phyloP scores from a whole-genome alignment of 2,329 filamentous ascomycete genomes.

The Pseudopyrenochaeta lycopersici region DNA sequence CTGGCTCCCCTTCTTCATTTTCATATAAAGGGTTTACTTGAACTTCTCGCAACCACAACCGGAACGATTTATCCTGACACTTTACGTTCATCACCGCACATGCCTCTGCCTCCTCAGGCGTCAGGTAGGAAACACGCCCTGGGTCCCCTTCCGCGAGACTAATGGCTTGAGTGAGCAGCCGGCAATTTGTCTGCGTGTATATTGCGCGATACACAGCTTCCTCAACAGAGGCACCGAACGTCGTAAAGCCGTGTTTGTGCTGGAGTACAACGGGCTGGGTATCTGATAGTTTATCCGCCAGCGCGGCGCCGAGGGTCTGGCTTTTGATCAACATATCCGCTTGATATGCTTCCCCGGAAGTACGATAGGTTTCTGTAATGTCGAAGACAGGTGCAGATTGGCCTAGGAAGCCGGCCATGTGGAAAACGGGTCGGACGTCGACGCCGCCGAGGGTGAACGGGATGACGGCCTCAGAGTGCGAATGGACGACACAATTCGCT shows the following conservation, averaged over 20 bases:
- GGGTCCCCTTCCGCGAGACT: slow-evolving; percentile 39
- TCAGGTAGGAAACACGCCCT: slow-evolving; percentile 39
- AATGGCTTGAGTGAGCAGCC: slow-evolving; percentile 45
- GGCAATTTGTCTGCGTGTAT: slow-evolving; percentile 48
- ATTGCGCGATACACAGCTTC: slow-evolving; percentile 54
- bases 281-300: slow-evolving; percentile 25
- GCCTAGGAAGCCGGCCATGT: slow-evolving; percentile 55
- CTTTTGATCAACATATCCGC: slow-evolving; percentile 42
- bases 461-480: slow-evolving; percentile 51
- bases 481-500: slow-evolving; percentile 53
- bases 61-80: slow-evolving; percentile 49
- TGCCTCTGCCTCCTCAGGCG: slow-evolving; percentile 46
- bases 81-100: slow-evolving; percentile 45
- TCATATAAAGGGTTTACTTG: slow-evolving; percentile 44
- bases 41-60: slow-evolving; percentile 53
- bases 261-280: slow-evolving; percentile 46
- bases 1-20: slow-evolving; percentile 45
- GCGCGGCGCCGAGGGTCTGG: slow-evolving; percentile 25
- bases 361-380: slow-evolving; percentile 24
- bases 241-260: slow-evolving; percentile 56
- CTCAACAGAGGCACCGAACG: slow-evolving; percentile 48
- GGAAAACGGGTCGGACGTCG: slow-evolving; percentile 41
- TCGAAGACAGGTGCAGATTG: slow-evolving; percentile 18
- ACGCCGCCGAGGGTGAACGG: slow-evolving; percentile 49
- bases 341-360: slow-evolving; percentile 28